Evolutionary conservation across 2,329 filamentous ascomycete species (phyloP).

Genomic region (Microdochium bolleyi): DNA sequence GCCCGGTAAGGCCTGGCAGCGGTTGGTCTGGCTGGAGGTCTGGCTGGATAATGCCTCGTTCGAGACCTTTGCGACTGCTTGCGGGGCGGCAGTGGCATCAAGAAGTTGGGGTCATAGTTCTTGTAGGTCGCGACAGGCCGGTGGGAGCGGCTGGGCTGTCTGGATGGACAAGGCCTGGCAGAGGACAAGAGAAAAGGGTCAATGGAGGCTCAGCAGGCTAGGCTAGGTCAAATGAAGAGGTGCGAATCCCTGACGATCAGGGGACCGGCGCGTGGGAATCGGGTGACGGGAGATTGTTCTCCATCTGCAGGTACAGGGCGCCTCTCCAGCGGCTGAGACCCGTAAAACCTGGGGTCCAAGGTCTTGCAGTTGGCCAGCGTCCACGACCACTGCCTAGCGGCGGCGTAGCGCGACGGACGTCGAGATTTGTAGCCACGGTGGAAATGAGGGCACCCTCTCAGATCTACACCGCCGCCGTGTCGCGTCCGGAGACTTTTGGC

Average conservation of each 20-base stretch:
- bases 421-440: no score
- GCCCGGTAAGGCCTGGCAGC: background rate
- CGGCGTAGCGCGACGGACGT: no score
- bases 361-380: background rate
- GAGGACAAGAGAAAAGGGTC: background rate
- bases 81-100: background rate
- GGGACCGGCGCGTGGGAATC: background rate
- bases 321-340: background rate
- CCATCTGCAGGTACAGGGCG: background rate
- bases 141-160: background rate
- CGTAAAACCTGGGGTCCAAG: background rate
- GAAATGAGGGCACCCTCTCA: no score
- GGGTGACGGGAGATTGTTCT: background rate
- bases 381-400: no score
- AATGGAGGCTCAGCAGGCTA: background rate
- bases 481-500: no score
- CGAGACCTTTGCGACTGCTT: background rate
- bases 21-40: background rate
- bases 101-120: background rate
- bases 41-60: background rate
- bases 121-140: background rate
- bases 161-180: background rate
- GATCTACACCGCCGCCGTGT: no score
- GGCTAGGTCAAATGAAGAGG: background rate
- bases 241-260: background rate